These are phyloP conservation scores for Sphaerulina vaccinii DNA, from an alignment of 2,329 filamentous ascomycete species.

Conservation along the genomic window DNA sequence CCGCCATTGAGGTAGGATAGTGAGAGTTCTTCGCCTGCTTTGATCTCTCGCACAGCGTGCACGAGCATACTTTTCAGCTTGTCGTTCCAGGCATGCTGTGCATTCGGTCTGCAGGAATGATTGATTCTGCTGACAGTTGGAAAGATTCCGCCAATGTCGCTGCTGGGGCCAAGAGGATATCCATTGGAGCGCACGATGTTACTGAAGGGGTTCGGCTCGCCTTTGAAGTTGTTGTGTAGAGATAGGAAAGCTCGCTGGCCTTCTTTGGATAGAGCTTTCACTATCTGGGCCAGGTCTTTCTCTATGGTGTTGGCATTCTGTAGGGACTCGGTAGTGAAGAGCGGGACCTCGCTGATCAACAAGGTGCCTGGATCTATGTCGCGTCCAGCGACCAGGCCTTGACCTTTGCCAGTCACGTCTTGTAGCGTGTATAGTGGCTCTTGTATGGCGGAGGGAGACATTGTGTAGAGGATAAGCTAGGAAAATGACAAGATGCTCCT, in stretches of 20 bases:
- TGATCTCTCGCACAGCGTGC: slow-evolving; percentile 39
- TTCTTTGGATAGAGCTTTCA: slow-evolving; percentile 30
- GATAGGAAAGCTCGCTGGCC: slow-evolving; percentile 34
- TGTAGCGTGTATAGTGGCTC: slow-evolving; percentile 17
- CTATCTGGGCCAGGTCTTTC: slow-evolving; percentile 24
- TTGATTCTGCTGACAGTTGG: slow-evolving; percentile 40
- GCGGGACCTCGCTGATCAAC: slow-evolving; percentile 42
- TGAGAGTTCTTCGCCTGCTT: slow-evolving; percentile 40
- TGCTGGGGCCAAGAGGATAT: slow-evolving; percentile 33
- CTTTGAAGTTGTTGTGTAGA: slow-evolving; percentile 34
- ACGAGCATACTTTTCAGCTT: slow-evolving; percentile 27
- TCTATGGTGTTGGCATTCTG: slow-evolving; percentile 23
- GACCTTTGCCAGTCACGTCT: slow-evolving; percentile 38
- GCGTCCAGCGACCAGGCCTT: slow-evolving; percentile 41
- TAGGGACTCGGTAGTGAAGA: slow-evolving; percentile 37
- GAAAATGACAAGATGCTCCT: no score
- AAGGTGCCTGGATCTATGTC: slow-evolving; percentile 42
- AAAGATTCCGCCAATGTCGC: slow-evolving; percentile 36
- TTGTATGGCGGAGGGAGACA: slow-evolving; percentile 1
- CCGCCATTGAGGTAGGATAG: slow-evolving; percentile 37
- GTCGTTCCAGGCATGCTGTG: slow-evolving; percentile 39
- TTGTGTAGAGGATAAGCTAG: background rate
- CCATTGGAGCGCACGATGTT: slow-evolving; percentile 38
- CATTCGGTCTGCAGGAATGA: slow-evolving; percentile 41
- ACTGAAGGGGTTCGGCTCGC: slow-evolving; percentile 27